Evolutionary conservation across 164 flowering plant genomes (phyloP), one percentile per base, ranked within the genome.

Genomic region (Magnolia kwangsiensis): DNA sequence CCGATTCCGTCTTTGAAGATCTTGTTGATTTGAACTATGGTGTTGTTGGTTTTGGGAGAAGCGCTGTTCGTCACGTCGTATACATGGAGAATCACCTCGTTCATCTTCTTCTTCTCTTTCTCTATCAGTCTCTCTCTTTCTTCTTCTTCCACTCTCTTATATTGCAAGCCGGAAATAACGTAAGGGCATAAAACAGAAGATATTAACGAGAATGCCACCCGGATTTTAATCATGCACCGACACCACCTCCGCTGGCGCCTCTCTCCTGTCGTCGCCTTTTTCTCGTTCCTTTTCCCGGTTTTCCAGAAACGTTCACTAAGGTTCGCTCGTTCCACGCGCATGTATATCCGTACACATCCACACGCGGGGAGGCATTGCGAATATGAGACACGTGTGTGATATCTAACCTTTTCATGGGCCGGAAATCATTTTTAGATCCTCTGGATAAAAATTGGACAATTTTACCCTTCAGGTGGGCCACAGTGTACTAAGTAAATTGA

Each of bases 1-100:
- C 99, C 98, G 19, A 96, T 94, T 16, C 95, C 95, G 80, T 96
- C 99, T 81, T 96, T 96, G 90, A 96, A 96, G 89, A 96, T 84
- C 91, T 87, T 91, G 82, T 96, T 96, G 92, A 96, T 94, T 77
- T 96, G 89, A 72, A 94, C 69, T 80, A 96, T 92, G 31, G 98
- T 96, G 85, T 83, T 96, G 87, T 96, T 96, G 29, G 98, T 96
- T 82, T 96, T 94, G 9, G 86, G 91, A 51, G 93, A 89, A 51
- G 88, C 97, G 78, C 95, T 89, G 73, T 96, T 96, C 51, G 99
- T 96, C 72, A 96, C 99, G 69, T 96, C 99, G 80, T 96, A 93
- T 24, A 93, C 77, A 73, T 92, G 96, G 78, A 93, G 89, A 69
- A 82, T 76, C 78, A 93, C 98, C 79, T 93, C 95, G 86, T 83